These are phyloP conservation scores for Teunomyces kruisii DNA, from an alignment of 805 yeast species.

Conservation along the genomic window DNA sequence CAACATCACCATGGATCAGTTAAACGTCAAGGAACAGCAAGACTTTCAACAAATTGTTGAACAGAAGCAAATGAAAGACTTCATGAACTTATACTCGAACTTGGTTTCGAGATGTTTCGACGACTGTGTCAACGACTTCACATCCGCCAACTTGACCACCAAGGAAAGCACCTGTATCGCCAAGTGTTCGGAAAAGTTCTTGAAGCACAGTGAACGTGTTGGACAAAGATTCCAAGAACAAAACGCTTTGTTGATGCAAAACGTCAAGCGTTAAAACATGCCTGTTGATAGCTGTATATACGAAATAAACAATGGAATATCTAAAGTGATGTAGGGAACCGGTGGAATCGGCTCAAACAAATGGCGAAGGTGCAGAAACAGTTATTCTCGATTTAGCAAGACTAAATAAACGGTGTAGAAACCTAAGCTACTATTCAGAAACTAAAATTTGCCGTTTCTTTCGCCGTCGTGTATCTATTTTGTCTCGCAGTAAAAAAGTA, in stretches of 20 bases:
- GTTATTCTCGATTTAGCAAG: too few species aligned
- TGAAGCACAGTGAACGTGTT: constrained; percentile 96
- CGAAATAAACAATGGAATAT: not conserved
- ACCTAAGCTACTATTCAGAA: too few species aligned
- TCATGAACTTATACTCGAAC: constrained; percentile 94
- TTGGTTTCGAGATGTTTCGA: constrained; percentile 95
- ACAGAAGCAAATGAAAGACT: constrained; percentile 97
- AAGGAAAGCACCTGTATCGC: constrained; percentile 84
- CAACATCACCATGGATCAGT: constrained; percentile 73
- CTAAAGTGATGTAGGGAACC: not conserved
- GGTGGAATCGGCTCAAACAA: too few species aligned
- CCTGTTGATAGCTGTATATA: not conserved
- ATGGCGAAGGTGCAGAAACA: too few species aligned
- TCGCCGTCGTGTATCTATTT: not conserved
- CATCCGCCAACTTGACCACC: constrained; percentile 80
- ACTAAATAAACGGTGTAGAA: too few species aligned
- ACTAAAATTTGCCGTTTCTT: too few species aligned
- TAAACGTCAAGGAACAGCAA: constrained; percentile 94
- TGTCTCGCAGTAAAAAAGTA: not conserved
- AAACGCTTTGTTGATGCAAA: constrained; percentile 78
- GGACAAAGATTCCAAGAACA: constrained; percentile 99
- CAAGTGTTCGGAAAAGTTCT: constrained; percentile 95
- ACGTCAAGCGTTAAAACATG: constrained; percentile 30
- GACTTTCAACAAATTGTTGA: constrained; percentile 94
- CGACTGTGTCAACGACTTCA: constrained; percentile 98